phyloP scores from a whole-genome alignment of 768 basidiomycete species.

The Serendipita sp. region DNA sequence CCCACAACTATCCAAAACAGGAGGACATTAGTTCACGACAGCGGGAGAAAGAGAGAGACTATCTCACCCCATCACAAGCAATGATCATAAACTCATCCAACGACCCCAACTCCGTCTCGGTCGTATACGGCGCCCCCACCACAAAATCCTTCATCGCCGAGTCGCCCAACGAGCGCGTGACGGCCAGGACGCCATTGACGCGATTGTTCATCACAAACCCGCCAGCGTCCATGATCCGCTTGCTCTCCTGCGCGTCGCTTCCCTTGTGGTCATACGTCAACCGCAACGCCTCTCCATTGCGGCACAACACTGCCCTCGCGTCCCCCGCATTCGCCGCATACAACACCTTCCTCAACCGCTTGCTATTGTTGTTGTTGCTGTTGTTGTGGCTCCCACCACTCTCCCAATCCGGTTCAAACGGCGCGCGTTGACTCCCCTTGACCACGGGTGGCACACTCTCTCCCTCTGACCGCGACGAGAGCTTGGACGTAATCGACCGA shows the following conservation, averaged over 20 bases:
- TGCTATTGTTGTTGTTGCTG: neutral
- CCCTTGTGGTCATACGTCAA: slow-evolving; percentile 99
- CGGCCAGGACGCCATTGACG: slow-evolving; percentile 93
- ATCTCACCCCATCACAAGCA: slow-evolving; percentile 88
- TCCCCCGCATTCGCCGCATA: slow-evolving; percentile 97
- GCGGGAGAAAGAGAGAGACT: neutral
- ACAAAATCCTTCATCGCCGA: slow-evolving; percentile 99
- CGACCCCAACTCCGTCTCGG: slow-evolving; percentile 83
- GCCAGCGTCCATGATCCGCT: slow-evolving; percentile 92
- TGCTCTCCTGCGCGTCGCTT: slow-evolving; percentile 90
- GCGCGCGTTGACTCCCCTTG: neutral
- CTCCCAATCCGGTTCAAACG: slow-evolving; percentile 10
- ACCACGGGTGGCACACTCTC: neutral
- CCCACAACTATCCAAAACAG: slow-evolving; percentile 61
- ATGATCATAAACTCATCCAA: slow-evolving; percentile 91
- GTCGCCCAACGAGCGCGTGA: slow-evolving; percentile 90
- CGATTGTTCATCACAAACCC: slow-evolving; percentile 98
- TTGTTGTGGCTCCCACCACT: neutral
- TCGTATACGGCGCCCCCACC: slow-evolving; percentile 94
- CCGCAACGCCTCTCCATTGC: slow-evolving; percentile 77
- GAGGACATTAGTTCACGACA: neutral
- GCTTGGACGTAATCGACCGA: neutral
- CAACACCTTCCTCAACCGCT: slow-evolving; percentile 48
- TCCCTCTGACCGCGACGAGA: neutral
- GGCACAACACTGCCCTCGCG: slow-evolving; percentile 84